These are phyloP conservation scores for Endothia cerciana DNA, from an alignment of 2,329 filamentous ascomycete species.

Conservation along the genomic window DNA sequence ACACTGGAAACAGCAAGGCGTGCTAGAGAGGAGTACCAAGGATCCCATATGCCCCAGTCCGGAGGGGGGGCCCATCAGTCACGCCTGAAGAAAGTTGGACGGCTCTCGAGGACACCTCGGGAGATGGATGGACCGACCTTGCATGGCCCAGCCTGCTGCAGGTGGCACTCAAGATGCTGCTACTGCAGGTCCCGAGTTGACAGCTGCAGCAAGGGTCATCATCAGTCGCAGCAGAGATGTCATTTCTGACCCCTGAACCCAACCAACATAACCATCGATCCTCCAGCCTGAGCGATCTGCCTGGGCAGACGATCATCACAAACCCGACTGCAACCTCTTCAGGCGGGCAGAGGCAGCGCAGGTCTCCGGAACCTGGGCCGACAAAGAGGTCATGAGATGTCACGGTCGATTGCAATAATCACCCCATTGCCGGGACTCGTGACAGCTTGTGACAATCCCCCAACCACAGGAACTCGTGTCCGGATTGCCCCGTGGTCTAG, in stretches of 20 bases:
- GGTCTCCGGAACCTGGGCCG: too few species aligned
- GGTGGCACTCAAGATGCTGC: not conserved
- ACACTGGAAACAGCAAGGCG: not conserved
- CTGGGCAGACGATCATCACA: not conserved
- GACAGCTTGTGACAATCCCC: not conserved
- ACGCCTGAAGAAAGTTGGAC: too few species aligned
- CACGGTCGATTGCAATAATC: not conserved
- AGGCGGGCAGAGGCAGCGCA: too few species aligned
- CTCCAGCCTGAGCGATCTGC: not conserved
- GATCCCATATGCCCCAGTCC: not conserved
- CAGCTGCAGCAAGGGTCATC: not conserved
- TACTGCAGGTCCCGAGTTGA: slow-evolving; percentile 2
- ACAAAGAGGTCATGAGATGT: not conserved
- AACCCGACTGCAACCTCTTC: not conserved
- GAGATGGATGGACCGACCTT: too few species aligned
- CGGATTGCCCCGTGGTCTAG: not conserved
- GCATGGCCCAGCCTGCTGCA: not conserved
- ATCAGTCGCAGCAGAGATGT: not conserved
- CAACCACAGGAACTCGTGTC: not conserved
- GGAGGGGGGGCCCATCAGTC: too few species aligned
- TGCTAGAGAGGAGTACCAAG: not conserved
- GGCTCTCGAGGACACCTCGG: too few species aligned
- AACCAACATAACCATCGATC: not conserved
- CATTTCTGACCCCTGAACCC: not conserved
- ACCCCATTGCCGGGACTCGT: not conserved